Percentiles rank a stretch among this genome's conserved stretches.
phyloP scores from a whole-genome alignment of 225 moss, liverwort and hornwort species.

The Straminergon stramineum region DNA sequence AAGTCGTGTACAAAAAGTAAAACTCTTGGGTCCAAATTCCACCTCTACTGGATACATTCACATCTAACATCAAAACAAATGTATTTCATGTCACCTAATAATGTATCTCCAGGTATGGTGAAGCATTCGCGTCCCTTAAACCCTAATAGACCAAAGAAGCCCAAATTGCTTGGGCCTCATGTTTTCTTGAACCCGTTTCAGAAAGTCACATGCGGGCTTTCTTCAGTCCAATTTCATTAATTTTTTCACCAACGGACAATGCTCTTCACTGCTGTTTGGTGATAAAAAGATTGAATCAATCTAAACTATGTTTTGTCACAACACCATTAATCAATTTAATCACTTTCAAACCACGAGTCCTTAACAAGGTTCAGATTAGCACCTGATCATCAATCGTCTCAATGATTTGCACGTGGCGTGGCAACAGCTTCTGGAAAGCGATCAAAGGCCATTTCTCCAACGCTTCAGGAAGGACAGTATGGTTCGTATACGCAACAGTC shows the following conservation, averaged over 20 bases:
- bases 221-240: background rate
- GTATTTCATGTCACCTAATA: background rate
- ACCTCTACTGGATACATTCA: background rate
- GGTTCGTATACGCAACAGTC: slow-evolving; percentile 94
- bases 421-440: slow-evolving; percentile 78
- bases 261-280: no score
- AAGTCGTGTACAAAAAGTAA: background rate
- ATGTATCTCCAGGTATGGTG: background rate
- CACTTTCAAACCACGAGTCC: background rate
- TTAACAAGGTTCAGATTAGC: background rate
- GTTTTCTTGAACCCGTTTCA: no score
- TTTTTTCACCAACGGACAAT: background rate
- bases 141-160: background rate
- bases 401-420: slow-evolving; percentile 84
- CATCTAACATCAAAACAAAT: background rate
- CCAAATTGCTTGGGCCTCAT: background rate
- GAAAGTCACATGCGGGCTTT: background rate
- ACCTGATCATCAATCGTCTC: slow-evolving; percentile 88
- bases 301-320: no score
- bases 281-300: background rate
- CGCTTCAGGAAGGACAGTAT: slow-evolving; percentile 96
- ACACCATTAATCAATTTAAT: background rate
- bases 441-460: slow-evolving; percentile 94
- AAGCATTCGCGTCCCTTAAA: background rate
- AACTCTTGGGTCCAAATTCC: background rate